A percentile compares a stretch with the other conserved stretches of the same genome.
Conservation (phyloP, 2,329 filamentous ascomycete species). For the Berkeleyomyces rouxiae region DNA sequence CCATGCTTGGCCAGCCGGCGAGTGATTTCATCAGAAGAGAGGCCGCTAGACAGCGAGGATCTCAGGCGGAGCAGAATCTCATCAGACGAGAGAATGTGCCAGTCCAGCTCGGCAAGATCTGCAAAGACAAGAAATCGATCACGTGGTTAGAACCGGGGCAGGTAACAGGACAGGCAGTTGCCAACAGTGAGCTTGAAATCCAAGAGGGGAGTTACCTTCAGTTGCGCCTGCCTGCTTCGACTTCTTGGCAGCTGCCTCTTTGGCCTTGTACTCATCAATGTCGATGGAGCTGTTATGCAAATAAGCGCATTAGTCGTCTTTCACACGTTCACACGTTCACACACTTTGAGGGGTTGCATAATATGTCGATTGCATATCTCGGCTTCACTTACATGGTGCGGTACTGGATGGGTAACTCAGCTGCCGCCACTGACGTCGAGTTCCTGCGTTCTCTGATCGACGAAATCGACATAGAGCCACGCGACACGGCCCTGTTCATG, state of each 20-base stretch:
- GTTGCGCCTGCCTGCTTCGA: conserved; percentile 4
- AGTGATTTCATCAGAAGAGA: conserved; percentile 41
- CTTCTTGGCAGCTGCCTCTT: conserved; percentile 21
- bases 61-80: conserved; percentile 44
- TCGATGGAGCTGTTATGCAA: conserved; percentile 29
- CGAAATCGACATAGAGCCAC: conserved; percentile 13
- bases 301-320: background rate
- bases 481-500: conserved; percentile 10
- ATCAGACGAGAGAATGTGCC: conserved; percentile 43
- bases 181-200: background rate
- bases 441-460: conserved; percentile 10
- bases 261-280: conserved; percentile 37
- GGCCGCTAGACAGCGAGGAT: conserved; percentile 38
- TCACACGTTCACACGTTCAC: background rate
- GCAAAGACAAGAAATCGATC: background rate
- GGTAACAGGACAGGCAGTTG: background rate
- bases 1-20: conserved; percentile 43
- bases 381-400: conserved; percentile 31
- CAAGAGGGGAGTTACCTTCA: background rate
- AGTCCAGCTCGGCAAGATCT: conserved; percentile 49
- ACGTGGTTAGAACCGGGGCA: background rate
- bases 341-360: background rate
- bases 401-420: conserved; percentile 34
- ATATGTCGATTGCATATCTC: background rate
- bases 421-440: conserved; percentile 10